phyloP scores from a whole-genome alignment of 2,329 filamentous ascomycete species.

The Hypoxylon sp. region DNA sequence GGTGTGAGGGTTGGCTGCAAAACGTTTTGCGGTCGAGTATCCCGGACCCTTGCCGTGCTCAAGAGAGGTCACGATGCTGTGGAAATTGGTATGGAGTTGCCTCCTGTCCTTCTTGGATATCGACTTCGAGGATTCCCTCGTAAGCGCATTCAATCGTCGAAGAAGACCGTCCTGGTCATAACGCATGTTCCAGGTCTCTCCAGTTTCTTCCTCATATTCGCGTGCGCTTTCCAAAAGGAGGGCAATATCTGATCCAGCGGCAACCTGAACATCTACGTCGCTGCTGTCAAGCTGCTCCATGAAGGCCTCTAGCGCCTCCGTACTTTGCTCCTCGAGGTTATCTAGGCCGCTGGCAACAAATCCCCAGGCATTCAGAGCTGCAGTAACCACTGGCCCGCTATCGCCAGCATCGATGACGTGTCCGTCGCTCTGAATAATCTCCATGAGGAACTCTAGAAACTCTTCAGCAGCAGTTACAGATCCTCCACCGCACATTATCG shows the following conservation, averaged over 20 bases:
- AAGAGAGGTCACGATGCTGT: slow-evolving; percentile 68
- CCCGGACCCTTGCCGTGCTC: slow-evolving; percentile 68
- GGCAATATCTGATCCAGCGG: slow-evolving; percentile 84
- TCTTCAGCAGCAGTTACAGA: slow-evolving; percentile 77
- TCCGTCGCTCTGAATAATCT: slow-evolving; percentile 85
- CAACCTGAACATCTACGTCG: slow-evolving; percentile 80
- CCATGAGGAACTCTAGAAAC: slow-evolving; percentile 80
- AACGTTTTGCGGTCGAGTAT: slow-evolving; percentile 65
- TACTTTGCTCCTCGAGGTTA: slow-evolving; percentile 79
- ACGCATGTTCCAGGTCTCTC: slow-evolving; percentile 63
- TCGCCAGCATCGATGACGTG: slow-evolving; percentile 79
- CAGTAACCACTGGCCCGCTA: slow-evolving; percentile 77
- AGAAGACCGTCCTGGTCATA: slow-evolving; percentile 66
- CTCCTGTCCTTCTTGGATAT: slow-evolving; percentile 66
- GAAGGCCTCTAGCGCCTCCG: slow-evolving; percentile 82
- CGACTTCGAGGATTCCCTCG: slow-evolving; percentile 63
- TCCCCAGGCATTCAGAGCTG: slow-evolving; percentile 83
- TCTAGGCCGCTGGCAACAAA: slow-evolving; percentile 84
- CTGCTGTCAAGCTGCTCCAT: slow-evolving; percentile 86
- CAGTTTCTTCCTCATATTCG: slow-evolving; percentile 64
- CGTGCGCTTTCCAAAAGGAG: slow-evolving; percentile 82
- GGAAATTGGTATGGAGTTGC: slow-evolving; percentile 64
- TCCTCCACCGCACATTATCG: slow-evolving; percentile 82
- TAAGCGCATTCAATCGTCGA: slow-evolving; percentile 64
- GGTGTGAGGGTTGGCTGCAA: slow-evolving; percentile 60